phyloP scores from a whole-genome alignment of 768 basidiomycete species.

The Scleroderma citrinum region DNA sequence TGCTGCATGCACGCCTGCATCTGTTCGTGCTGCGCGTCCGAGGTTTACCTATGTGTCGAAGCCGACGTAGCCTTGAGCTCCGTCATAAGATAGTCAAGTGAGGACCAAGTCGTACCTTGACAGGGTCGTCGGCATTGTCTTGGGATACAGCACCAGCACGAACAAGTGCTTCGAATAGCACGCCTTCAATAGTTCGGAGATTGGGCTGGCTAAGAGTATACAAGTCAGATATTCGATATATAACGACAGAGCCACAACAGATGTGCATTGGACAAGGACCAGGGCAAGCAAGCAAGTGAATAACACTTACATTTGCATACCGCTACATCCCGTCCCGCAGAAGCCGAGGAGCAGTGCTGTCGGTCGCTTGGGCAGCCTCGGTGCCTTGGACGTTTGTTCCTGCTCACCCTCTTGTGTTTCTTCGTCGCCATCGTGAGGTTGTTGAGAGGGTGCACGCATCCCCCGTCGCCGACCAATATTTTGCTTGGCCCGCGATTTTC shows the following conservation, averaged over 20 bases:
- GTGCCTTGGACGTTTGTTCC: slow-evolving; percentile 32
- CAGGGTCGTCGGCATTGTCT: slow-evolving; percentile 88
- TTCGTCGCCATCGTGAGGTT: neutral
- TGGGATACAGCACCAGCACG: slow-evolving; percentile 89
- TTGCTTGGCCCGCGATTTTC: slow-evolving; percentile 33
- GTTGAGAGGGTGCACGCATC: slow-evolving; percentile 22
- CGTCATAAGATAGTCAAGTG: neutral
- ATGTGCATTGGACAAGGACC: too few species aligned
- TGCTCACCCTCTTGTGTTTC: slow-evolving; percentile 1
- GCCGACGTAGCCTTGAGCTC: neutral
- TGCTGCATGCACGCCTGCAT: slow-evolving; percentile 96
- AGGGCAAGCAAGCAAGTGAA: too few species aligned
- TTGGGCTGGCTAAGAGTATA: slow-evolving; percentile 56
- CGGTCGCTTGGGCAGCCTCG: slow-evolving; percentile 75
- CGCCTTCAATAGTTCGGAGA: slow-evolving; percentile 81
- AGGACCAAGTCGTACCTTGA: slow-evolving; percentile 52
- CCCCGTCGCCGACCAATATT: slow-evolving; percentile 37
- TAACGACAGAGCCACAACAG: neutral
- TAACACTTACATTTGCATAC: slow-evolving; percentile 89
- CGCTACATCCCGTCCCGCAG: slow-evolving; percentile 86
- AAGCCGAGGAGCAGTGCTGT: slow-evolving; percentile 85
- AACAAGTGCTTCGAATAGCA: slow-evolving; percentile 81
- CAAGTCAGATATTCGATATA: neutral
- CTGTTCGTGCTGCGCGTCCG: slow-evolving; percentile 87
- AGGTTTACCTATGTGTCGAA: slow-evolving; percentile 59